These are phyloP conservation scores for Phytophthora capsici DNA, from an alignment of 352 stramenopile species.

Conservation along the genomic window DNA sequence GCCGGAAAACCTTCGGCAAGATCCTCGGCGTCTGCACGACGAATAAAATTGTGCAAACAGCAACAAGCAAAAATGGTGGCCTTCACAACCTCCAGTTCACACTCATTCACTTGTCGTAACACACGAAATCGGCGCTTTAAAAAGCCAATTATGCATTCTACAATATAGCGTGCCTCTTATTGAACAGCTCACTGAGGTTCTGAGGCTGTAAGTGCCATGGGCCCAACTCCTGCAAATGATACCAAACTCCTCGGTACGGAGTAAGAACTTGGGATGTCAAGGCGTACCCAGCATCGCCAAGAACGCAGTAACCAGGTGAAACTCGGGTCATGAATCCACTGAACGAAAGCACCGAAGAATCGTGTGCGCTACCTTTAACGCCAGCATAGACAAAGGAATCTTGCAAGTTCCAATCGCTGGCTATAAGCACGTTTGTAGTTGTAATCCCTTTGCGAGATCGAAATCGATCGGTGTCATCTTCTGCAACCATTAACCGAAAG, in stretches of 20 bases:
- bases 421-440: conserved; percentile 11
- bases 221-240: conserved; percentile 8
- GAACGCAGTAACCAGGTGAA: neutral
- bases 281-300: conserved; percentile 18
- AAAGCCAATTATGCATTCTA: conserved; percentile 10
- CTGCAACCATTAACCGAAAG: conserved; percentile 15
- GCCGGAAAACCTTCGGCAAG: conserved; percentile 2
- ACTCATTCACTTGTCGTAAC: conserved; percentile 1
- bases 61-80: conserved; percentile 9
- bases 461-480: conserved; percentile 14
- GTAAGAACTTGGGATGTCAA: conserved; percentile 8
- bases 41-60: conserved; percentile 13
- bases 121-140: conserved; percentile 11
- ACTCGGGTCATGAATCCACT: conserved; percentile 3
- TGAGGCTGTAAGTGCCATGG: neutral
- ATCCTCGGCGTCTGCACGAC: neutral
- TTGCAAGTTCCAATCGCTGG: conserved; percentile 18
- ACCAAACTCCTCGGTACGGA: conserved; percentile 7
- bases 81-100: conserved; percentile 5
- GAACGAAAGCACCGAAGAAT: conserved; percentile 18
- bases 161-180: conserved; percentile 11
- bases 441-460: conserved; percentile 9
- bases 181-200: conserved; percentile 7
- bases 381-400: conserved; percentile 11
- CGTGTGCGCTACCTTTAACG: conserved; percentile 12